Conservation (phyloP, 495 filamentous ascomycete species). For the Talaromyces adpressus region DNA sequence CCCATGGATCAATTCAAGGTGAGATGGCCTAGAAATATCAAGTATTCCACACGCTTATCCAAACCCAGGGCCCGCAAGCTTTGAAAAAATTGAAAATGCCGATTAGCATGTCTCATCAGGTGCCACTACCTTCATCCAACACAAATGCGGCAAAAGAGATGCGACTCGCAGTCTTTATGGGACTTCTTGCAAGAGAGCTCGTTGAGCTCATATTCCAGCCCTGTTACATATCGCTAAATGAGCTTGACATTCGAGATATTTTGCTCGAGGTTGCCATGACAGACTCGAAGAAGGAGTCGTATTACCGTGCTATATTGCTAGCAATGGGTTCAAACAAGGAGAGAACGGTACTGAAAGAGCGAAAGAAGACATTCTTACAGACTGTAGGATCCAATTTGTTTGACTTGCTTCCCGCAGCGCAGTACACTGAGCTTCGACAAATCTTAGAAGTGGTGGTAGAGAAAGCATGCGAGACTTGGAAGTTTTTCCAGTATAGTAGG, state of each 20-base stretch:
- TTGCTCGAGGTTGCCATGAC: slow-evolving; percentile 14
- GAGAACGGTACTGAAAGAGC: slow-evolving; percentile 3
- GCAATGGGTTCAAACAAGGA: slow-evolving; percentile 15
- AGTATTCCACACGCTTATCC: slow-evolving; percentile 5
- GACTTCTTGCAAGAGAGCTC: slow-evolving; percentile 19
- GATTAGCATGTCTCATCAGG: not conserved
- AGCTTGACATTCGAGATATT: slow-evolving; percentile 10
- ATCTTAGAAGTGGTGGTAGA: slow-evolving; percentile 13
- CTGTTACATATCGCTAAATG: slow-evolving; percentile 12
- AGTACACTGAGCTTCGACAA: slow-evolving; percentile 9
- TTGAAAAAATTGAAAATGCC: not conserved
- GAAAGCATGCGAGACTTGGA: slow-evolving; percentile 14
- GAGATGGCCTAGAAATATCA: slow-evolving; percentile 11
- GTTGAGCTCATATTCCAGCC: slow-evolving; percentile 21
- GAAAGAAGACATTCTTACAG: slow-evolving; percentile 9
- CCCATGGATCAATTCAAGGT: slow-evolving; percentile 13
- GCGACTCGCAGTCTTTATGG: slow-evolving; percentile 18
- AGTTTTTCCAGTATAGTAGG: slow-evolving; percentile 11
- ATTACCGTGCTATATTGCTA: slow-evolving; percentile 17
- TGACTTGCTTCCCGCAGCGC: slow-evolving; percentile 11
- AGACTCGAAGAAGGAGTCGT: slow-evolving; percentile 20
- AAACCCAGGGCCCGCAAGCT: slow-evolving; percentile 7
- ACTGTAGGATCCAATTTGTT: slow-evolving; percentile 10
- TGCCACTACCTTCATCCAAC: slow-evolving; percentile 13
- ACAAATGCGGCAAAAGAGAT: slow-evolving; percentile 18